These are phyloP conservation scores for Malus orientalis DNA, from an alignment of 306 rosid species.

Conservation along the genomic window DNA sequence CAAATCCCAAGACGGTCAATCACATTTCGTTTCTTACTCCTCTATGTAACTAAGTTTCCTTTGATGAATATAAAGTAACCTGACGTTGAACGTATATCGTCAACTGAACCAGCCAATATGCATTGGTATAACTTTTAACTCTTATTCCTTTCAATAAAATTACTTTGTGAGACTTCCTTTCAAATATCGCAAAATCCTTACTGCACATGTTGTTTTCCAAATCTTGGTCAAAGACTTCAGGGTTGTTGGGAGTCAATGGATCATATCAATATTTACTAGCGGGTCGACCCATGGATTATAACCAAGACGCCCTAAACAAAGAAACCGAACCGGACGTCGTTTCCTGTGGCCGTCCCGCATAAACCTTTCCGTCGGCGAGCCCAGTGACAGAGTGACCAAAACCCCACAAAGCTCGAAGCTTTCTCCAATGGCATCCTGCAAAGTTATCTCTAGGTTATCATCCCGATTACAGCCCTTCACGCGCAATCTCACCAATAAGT, in stretches of 20 bases:
- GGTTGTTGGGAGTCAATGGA: background rate
- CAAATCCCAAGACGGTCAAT: no score
- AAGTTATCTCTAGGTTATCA: slow-evolving; percentile 43
- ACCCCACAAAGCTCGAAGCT: background rate
- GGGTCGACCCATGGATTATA: background rate
- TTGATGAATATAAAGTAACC: no score
- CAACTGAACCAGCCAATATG: no score
- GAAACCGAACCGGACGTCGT: background rate
- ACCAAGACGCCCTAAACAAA: background rate
- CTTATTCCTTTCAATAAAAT: no score
- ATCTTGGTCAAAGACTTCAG: background rate
- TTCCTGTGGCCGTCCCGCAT: background rate
- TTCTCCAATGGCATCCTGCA: slow-evolving; percentile 51
- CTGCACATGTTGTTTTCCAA: no score
- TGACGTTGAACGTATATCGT: rapidly evolving
- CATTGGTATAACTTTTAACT: no score
- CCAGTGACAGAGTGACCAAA: background rate
- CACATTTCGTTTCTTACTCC: rapidly evolving
- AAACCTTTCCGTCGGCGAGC: background rate
- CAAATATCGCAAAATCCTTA: no score
- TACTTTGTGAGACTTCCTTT: no score
- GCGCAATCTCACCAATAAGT: slow-evolving; percentile 25
- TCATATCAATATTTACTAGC: no score
- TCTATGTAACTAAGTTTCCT: no score
- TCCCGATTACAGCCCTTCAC: slow-evolving; percentile 39